Conservation (phyloP, 2,329 filamentous ascomycete genomes). For the Hortaea sp. region DNA sequence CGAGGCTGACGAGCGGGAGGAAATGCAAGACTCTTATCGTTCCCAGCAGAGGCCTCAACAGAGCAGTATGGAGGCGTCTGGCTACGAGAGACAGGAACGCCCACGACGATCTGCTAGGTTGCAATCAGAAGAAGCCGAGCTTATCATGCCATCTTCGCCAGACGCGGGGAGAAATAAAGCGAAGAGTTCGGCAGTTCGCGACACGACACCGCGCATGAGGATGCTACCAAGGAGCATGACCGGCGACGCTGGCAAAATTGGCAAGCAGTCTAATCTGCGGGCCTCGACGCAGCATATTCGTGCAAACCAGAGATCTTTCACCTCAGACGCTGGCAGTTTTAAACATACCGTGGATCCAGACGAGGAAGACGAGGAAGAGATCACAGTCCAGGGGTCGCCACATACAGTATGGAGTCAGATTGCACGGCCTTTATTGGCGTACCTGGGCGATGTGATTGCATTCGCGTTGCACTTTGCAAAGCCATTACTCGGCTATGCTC, state of each 20-base stretch:
- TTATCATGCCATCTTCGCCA: constrained; percentile 34
- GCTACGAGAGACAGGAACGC: neutral
- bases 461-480: constrained; percentile 54
- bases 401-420: constrained; percentile 24
- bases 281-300: constrained; percentile 18
- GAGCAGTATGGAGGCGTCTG: constrained; percentile 6
- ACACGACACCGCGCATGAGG: constrained; percentile 18
- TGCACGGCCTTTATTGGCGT: constrained; percentile 31
- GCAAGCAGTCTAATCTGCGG: constrained; percentile 2
- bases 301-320: constrained; percentile 20
- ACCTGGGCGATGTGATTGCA: constrained; percentile 46
- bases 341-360: constrained; percentile 8
- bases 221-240: constrained; percentile 21
- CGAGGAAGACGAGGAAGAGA: constrained; percentile 15
- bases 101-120: constrained; percentile 9
- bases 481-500: constrained; percentile 50
- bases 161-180: constrained; percentile 13
- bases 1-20: constrained; percentile 20
- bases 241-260: constrained; percentile 16
- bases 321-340: constrained; percentile 20
- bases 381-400: constrained; percentile 1
- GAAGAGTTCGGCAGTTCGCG: neutral
- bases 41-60: constrained; percentile 1
- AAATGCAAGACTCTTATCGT: constrained; percentile 16
- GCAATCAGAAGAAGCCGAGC: constrained; percentile 27